Evolutionary conservation across 345 rosid species (phyloP).

Genomic region (Populus ilicifolia): DNA sequence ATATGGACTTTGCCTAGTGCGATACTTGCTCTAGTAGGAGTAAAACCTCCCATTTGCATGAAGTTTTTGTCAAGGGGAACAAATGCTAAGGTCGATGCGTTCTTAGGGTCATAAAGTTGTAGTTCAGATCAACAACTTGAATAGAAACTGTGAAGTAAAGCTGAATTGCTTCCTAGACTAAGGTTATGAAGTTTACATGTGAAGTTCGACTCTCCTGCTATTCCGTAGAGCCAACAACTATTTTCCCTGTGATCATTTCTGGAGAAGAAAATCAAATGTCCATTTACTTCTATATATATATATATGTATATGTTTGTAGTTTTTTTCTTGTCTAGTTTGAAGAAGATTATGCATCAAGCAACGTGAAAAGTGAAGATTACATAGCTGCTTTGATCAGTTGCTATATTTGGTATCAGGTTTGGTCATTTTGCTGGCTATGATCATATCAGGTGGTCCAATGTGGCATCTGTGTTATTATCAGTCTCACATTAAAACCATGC

Average conservation of each 20-base stretch:
- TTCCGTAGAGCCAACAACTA: background rate
- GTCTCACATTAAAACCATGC: too few species aligned
- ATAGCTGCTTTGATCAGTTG: too few species aligned
- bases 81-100: constrained; percentile 1
- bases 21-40: constrained; percentile 31
- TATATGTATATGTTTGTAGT: background rate
- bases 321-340: background rate
- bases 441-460: background rate
- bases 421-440: too few species aligned
- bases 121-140: background rate
- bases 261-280: background rate
- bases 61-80: constrained; percentile 27
- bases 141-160: background rate
- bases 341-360: background rate
- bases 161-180: background rate
- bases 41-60: constrained; percentile 47
- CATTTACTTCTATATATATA: background rate
- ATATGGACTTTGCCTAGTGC: background rate
- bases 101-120: background rate
- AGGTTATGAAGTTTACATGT: background rate
- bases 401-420: too few species aligned
- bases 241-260: background rate
- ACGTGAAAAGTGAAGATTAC: background rate
- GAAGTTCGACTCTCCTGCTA: background rate
- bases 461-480: too few species aligned